phyloP scores from a whole-genome alignment of 2,329 filamentous ascomycete species.

The Laburnicola sp. region DNA sequence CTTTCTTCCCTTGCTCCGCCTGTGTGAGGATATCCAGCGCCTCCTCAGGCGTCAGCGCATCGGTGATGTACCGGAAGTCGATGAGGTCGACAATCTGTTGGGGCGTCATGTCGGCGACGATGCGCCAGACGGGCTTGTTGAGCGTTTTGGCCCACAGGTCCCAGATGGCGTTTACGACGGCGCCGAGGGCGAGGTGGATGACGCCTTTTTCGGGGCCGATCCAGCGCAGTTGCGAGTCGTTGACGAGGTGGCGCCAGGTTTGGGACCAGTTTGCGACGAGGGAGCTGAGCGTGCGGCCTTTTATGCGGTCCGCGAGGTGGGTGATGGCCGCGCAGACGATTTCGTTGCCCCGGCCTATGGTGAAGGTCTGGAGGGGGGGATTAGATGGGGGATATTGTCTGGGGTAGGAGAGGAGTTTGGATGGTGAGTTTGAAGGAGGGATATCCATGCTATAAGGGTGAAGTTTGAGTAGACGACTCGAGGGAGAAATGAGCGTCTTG shows the following conservation, averaged over 20 bases:
- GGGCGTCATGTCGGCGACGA: constrained; percentile 86
- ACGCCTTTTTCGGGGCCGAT: constrained; percentile 94
- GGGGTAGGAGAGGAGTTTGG: no score
- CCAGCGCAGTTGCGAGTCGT: constrained; percentile 88
- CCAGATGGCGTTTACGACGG: constrained; percentile 90
- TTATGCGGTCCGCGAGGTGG: constrained; percentile 74
- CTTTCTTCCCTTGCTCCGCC: constrained; percentile 67
- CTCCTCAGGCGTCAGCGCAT: constrained; percentile 86
- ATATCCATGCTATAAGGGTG: not conserved
- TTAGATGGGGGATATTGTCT: no score
- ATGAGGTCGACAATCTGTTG: constrained; percentile 86
- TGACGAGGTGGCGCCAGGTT: constrained; percentile 90
- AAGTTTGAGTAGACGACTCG: not conserved
- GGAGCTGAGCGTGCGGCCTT: constrained; percentile 73
- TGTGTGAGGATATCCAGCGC: constrained; percentile 71
- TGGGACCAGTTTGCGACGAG: constrained; percentile 80
- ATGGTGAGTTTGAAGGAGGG: no score
- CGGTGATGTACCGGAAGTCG: constrained; percentile 93
- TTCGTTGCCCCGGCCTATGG: constrained; percentile 87
- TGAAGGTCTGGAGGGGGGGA: constrained; percentile 61
- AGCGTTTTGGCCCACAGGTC: constrained; percentile 92
- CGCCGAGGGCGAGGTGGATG: constrained; percentile 86
- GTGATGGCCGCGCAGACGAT: constrained; percentile 85
- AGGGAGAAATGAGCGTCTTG: not conserved
- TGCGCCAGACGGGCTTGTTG: constrained; percentile 84